Conservation (phyloP, 148 eudicot species). For the Vaccinium corymbosum region DNA sequence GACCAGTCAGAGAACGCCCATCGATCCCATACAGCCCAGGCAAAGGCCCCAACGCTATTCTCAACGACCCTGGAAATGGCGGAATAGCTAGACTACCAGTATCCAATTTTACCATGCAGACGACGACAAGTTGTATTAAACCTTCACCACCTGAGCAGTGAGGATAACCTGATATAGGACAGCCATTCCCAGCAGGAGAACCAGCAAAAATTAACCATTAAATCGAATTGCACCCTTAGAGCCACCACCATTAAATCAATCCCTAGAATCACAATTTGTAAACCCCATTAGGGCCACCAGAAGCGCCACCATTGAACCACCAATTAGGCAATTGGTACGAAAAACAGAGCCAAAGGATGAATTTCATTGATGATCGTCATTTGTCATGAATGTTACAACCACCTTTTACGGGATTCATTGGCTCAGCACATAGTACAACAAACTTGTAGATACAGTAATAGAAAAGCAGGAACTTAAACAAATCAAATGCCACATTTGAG, state of each 20-base stretch:
- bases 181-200: background rate
- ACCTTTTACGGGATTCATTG: background rate
- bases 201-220: background rate
- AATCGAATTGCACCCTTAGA: background rate
- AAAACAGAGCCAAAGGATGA: background rate
- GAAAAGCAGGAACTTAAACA: background rate
- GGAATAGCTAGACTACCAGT: too few species aligned
- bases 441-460: background rate
- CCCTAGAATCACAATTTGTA: background rate
- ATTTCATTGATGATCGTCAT: too few species aligned
- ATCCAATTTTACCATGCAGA: too few species aligned
- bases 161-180: background rate
- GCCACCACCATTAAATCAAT: background rate
- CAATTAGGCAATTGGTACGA: background rate
- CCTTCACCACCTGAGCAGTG: background rate
- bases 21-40: too few species aligned
- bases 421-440: background rate
- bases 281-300: background rate
- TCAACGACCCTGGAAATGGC: too few species aligned
- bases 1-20: too few species aligned
- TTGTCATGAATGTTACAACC: background rate
- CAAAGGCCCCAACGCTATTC: too few species aligned
- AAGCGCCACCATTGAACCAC: background rate
- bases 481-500: background rate
- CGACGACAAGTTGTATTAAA: too few species aligned